Evolutionary conservation across 768 basidiomycete genomes (phyloP).

Genomic region (Sporobolomyces roseus): DNA sequence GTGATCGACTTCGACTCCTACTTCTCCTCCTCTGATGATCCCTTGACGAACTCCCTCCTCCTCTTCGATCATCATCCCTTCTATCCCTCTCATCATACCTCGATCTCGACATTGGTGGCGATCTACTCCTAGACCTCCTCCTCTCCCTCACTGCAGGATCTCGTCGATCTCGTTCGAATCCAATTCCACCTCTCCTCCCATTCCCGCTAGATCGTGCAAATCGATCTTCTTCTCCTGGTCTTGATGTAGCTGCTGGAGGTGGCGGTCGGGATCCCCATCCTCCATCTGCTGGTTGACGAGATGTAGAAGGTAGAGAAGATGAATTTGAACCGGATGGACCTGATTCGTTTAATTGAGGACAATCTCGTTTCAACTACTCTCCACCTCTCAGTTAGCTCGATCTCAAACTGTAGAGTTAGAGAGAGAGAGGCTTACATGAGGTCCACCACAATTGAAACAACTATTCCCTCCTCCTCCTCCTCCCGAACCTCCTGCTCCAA

Average conservation of each 20-base stretch:
- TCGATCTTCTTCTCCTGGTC: not conserved
- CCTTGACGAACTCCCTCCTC: constrained; percentile 50
- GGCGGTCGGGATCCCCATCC: constrained; percentile 24
- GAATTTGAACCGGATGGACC: constrained; percentile 36
- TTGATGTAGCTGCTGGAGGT: not conserved
- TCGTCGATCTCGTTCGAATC: constrained; percentile 16
- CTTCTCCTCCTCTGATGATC: not conserved
- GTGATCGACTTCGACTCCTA: not conserved
- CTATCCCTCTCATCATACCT: too few relatives aligned
- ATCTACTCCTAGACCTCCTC: too few relatives aligned
- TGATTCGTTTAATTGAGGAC: constrained; percentile 23
- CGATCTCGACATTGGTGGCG: too few relatives aligned
- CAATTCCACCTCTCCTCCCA: too few relatives aligned
- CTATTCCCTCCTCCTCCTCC: not conserved
- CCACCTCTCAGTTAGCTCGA: not conserved
- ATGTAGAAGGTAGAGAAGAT: not conserved
- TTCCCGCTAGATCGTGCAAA: not conserved
- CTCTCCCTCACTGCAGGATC: not conserved
- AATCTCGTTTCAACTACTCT: constrained; percentile 39
- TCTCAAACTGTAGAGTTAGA: not conserved
- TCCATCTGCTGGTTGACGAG: constrained; percentile 11
- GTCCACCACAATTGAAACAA: constrained; percentile 17
- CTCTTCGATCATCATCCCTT: constrained; percentile 18
- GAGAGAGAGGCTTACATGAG: constrained; percentile 15
- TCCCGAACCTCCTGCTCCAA: not conserved